Evolutionary conservation across 2,329 filamentous ascomycete genomes (phyloP).

Genomic region (Zalaria obscura): DNA sequence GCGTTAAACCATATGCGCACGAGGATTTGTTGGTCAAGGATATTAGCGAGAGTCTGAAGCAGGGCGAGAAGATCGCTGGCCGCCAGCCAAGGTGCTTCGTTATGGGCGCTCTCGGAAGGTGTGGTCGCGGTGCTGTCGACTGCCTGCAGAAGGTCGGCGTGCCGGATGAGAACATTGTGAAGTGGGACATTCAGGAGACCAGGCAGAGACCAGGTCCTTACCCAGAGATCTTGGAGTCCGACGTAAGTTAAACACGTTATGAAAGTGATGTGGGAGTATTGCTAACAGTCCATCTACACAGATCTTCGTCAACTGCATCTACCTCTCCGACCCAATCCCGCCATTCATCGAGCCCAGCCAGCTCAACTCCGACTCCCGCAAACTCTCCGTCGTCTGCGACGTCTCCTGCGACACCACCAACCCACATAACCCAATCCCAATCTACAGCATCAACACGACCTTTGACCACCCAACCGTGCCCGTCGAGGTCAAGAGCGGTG

Average conservation of each 20-base stretch:
- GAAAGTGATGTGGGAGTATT: too few species aligned
- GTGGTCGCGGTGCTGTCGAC: slow-evolving; percentile 73
- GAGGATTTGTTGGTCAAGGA: slow-evolving; percentile 59
- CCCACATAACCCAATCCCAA: slow-evolving; percentile 59
- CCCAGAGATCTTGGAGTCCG: slow-evolving; percentile 22
- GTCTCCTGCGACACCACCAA: slow-evolving; percentile 64
- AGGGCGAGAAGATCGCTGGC: slow-evolving; percentile 52
- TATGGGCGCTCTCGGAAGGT: slow-evolving; percentile 65
- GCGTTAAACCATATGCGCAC: slow-evolving; percentile 56
- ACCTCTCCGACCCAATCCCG: slow-evolving; percentile 64
- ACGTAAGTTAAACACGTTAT: slow-evolving; percentile 15
- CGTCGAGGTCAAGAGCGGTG: slow-evolving; percentile 45
- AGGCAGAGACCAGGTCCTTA: slow-evolving; percentile 38
- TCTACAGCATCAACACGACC: slow-evolving; percentile 74
- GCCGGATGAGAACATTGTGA: slow-evolving; percentile 50
- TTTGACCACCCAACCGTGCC: slow-evolving; percentile 79
- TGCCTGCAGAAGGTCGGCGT: slow-evolving; percentile 63
- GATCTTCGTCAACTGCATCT: slow-evolving; percentile 69
- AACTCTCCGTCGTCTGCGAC: slow-evolving; percentile 57
- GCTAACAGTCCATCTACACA: slow-evolving; percentile 25
- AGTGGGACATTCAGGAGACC: slow-evolving; percentile 74
- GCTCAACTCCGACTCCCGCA: slow-evolving; percentile 53
- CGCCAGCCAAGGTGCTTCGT: slow-evolving; percentile 62
- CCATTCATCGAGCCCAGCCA: slow-evolving; percentile 64
- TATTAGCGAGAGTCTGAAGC: slow-evolving; percentile 56